These are phyloP conservation scores for Wickerhamomyces subpelliculosus DNA, from an alignment of 805 yeast genomes.

Conservation along the genomic window DNA sequence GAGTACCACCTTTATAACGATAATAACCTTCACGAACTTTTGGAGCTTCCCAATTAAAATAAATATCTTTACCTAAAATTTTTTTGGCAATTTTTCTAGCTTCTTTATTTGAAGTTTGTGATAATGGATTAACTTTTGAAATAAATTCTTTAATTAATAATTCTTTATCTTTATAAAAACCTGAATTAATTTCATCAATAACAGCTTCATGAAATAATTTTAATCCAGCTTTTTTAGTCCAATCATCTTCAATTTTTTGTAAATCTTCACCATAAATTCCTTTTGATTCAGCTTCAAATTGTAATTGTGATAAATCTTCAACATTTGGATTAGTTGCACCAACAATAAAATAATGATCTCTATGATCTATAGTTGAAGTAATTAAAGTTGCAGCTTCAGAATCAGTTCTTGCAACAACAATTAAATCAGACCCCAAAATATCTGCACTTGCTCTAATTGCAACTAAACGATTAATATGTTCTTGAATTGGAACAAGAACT, in stretches of 20 bases:
- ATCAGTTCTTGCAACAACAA: slow-evolving; percentile 92
- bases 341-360: slow-evolving; percentile 89
- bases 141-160: slow-evolving; percentile 59
- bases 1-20: slow-evolving; percentile 93
- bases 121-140: slow-evolving; percentile 63
- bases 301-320: slow-evolving; percentile 65
- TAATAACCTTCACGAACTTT: slow-evolving; percentile 96
- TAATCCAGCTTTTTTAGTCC: slow-evolving; percentile 78
- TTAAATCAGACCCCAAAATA: slow-evolving; percentile 78
- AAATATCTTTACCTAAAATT: slow-evolving; percentile 73
- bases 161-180: slow-evolving; percentile 52
- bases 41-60: slow-evolving; percentile 92
- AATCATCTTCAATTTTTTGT: slow-evolving; percentile 68
- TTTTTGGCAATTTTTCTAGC: slow-evolving; percentile 72
- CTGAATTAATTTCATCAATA: slow-evolving; percentile 65
- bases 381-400: slow-evolving; percentile 96
- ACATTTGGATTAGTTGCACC: slow-evolving; percentile 86
- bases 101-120: slow-evolving; percentile 69
- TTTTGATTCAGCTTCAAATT: slow-evolving; percentile 71
- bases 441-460: slow-evolving; percentile 96
- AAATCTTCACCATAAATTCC: slow-evolving; percentile 71
- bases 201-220: slow-evolving; percentile 91
- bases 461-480: slow-evolving; percentile 89
- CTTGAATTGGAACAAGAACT: slow-evolving; percentile 95
- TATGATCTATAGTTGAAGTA: slow-evolving; percentile 87